These are phyloP conservation scores for Ambrosia hybrid DNA, from an alignment of 140 eudicot species.

Conservation along the genomic window DNA sequence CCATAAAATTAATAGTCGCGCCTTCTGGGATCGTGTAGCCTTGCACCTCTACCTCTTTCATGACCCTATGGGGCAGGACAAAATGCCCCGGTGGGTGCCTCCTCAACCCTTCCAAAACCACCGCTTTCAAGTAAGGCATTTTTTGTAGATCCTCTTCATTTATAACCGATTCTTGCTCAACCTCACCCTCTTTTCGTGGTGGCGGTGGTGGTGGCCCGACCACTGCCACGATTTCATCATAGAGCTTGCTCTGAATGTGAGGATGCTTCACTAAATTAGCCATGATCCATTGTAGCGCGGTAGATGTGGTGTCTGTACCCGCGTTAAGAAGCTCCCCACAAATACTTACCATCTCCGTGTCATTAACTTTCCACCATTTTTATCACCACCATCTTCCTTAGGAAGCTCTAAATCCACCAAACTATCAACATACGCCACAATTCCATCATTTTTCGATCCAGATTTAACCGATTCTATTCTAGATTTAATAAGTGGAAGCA, in stretches of 20 bases:
- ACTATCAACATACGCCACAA: conserved; percentile 25
- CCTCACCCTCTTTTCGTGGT: background rate
- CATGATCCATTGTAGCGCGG: conserved; percentile 58
- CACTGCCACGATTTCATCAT: background rate
- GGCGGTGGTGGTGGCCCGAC: background rate
- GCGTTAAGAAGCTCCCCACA: conserved; percentile 34
- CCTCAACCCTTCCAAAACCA: conserved; percentile 38
- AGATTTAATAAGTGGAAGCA: conserved; percentile 46
- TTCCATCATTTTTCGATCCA: background rate
- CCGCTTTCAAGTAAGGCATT: conserved; percentile 49
- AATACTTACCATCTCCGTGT: conserved; percentile 45
- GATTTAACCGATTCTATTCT: conserved; percentile 1
- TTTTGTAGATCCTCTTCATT: conserved; percentile 51
- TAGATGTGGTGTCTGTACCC: too few species aligned
- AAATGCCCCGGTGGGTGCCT: too few species aligned
- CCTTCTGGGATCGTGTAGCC: too few species aligned
- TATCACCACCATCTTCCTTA: background rate
- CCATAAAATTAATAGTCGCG: too few species aligned
- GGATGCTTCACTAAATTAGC: conserved; percentile 36
- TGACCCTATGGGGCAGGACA: too few species aligned
- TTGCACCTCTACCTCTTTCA: too few species aligned
- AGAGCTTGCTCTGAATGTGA: conserved; percentile 36
- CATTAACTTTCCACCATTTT: conserved; percentile 29
- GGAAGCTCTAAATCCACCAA: conserved; percentile 22
- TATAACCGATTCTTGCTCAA: conserved; percentile 9